A percentile compares a stretch with the other conserved stretches of the same genome.
Evolutionary conservation across 2,329 filamentous ascomycete species (phyloP).

Genomic region (Diplodia scrobiculata): DNA sequence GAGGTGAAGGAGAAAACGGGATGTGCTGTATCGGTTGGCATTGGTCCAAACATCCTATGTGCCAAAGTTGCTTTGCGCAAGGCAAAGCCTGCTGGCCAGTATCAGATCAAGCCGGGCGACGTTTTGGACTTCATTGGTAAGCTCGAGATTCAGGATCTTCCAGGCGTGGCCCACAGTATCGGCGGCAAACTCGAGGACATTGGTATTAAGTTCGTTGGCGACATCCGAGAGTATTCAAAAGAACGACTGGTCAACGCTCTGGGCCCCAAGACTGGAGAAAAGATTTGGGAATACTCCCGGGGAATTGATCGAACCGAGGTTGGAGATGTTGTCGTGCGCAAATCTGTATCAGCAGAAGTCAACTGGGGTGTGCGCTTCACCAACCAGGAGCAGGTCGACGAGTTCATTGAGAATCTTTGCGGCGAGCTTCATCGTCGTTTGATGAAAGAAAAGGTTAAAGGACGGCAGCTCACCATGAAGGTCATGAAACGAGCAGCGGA

Average conservation of each 20-base stretch:
- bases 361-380: conserved; percentile 98
- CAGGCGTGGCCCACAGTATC: conserved; percentile 90
- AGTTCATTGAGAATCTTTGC: conserved; percentile 83
- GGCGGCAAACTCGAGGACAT: conserved; percentile 85
- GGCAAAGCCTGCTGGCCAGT: conserved; percentile 92
- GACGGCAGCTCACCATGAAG: conserved; percentile 87
- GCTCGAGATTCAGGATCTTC: conserved; percentile 77
- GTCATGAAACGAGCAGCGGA: conserved; percentile 86
- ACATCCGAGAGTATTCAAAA: conserved; percentile 74
- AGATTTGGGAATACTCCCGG: conserved; percentile 83
- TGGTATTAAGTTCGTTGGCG: conserved; percentile 77
- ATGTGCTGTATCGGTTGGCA: conserved; percentile 88
- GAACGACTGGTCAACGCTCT: conserved; percentile 73
- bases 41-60: conserved; percentile 84
- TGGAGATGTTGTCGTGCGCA: conserved; percentile 79
- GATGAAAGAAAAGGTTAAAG: conserved; percentile 80
- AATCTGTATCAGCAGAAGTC: conserved; percentile 95
- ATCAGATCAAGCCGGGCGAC: conserved; percentile 80
- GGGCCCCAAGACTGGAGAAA: conserved; percentile 90
- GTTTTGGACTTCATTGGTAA: conserved; percentile 74
- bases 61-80: conserved; percentile 88
- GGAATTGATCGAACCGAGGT: conserved; percentile 86
- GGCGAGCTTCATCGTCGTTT: conserved; percentile 81
- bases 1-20: conserved; percentile 73
- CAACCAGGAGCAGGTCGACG: conserved; percentile 87